phyloP scores from a whole-genome alignment of 1,284 basidiomycete species.

The Trichosporon sp. region DNA sequence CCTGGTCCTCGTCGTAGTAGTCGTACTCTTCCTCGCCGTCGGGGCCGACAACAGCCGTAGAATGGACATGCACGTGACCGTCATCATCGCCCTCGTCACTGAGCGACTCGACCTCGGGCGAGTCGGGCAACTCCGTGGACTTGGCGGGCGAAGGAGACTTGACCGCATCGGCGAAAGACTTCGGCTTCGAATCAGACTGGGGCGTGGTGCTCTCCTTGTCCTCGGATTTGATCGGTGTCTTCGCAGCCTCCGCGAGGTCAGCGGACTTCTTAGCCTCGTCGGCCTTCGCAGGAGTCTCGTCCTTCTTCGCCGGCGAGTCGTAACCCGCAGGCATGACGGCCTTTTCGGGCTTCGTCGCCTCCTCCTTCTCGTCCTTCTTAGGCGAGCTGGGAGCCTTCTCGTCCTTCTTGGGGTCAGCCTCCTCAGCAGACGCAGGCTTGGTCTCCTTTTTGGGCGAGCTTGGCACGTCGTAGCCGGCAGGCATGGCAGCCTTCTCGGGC shows the following conservation, averaged over 20 bases:
- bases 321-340: background rate
- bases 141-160: background rate
- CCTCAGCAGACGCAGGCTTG: background rate
- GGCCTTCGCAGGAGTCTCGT: background rate
- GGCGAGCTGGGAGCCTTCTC: background rate
- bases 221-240: slow-evolving; percentile 1
- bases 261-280: background rate
- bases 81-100: background rate
- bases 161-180: background rate
- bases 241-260: background rate
- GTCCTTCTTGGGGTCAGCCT: background rate
- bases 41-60: background rate
- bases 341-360: background rate
- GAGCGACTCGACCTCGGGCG: background rate
- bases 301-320: background rate
- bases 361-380: background rate
- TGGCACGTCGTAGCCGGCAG: background rate
- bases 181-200: background rate
- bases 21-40: background rate
- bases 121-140: background rate
- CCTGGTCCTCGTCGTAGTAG: slow-evolving; percentile 15
- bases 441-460: background rate
- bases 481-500: background rate
- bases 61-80: background rate
- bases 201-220: background rate